Evolutionary conservation across 2,329 filamentous ascomycete genomes (phyloP).

Genomic region (Ophiocordyceps camponoti-leonardi): DNA sequence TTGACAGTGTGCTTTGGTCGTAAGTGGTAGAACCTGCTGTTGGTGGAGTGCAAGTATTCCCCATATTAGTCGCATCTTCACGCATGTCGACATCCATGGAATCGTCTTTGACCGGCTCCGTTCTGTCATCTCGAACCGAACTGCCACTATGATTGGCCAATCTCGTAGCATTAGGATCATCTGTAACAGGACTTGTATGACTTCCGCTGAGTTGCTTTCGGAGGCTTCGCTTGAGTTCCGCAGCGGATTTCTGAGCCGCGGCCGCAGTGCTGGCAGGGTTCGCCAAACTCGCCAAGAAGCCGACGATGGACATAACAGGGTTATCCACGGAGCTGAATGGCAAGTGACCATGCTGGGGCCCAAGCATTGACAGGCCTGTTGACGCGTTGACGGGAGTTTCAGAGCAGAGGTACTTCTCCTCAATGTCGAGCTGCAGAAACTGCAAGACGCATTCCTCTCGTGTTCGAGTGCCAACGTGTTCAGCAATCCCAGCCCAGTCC

Average conservation of each 20-base stretch:
- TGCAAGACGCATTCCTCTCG: conserved; percentile 93
- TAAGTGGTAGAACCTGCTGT: conserved; percentile 33
- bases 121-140: neutral
- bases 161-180: neutral
- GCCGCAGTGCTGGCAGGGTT: conserved; percentile 83
- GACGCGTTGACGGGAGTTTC: conserved; percentile 36
- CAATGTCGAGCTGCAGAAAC: conserved; percentile 90
- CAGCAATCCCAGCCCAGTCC: conserved; percentile 85
- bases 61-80: conserved; percentile 21
- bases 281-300: conserved; percentile 79
- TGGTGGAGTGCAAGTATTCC: conserved; percentile 29
- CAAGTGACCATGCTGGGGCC: conserved; percentile 59
- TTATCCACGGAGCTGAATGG: conserved; percentile 91
- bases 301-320: conserved; percentile 89
- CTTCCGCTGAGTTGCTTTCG: conserved; percentile 52
- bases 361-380: conserved; percentile 47
- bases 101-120: conserved; percentile 23
- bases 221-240: conserved; percentile 67
- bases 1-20: conserved; percentile 39
- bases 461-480: conserved; percentile 80
- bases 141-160: too few species aligned
- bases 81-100: conserved; percentile 47
- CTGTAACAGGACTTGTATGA: neutral
- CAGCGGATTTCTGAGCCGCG: conserved; percentile 73
- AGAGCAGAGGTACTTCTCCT: conserved; percentile 88